phyloP scores from a whole-genome alignment of 129 eudicot genomes.

The Scalesia atractyloides region DNA sequence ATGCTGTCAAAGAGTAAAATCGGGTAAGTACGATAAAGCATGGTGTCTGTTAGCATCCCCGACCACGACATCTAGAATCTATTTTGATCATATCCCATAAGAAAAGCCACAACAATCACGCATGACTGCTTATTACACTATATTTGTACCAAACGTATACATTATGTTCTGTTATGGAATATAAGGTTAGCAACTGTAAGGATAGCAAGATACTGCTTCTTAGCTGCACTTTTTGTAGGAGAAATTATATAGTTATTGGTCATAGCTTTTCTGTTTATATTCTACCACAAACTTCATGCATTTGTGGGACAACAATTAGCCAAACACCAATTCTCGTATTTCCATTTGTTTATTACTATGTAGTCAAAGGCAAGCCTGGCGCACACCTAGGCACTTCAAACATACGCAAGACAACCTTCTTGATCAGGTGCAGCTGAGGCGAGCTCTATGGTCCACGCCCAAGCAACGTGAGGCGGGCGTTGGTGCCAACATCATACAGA shows the following conservation, averaged over 20 bases:
- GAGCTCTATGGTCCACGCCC: no score
- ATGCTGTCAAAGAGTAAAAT: not conserved
- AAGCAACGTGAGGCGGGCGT: no score
- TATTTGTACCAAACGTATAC: not conserved
- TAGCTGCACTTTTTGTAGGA: not conserved
- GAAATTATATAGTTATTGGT: not conserved
- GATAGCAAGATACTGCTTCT: not conserved
- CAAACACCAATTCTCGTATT: not conserved
- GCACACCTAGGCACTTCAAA: no score
- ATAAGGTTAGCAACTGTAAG: not conserved
- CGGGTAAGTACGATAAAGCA: not conserved
- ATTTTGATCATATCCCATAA: no score
- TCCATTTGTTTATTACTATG: conserved; percentile 1
- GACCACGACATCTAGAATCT: no score
- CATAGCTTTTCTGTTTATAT: not conserved
- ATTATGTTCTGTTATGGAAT: not conserved
- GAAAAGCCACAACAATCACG: no score
- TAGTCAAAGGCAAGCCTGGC: no score
- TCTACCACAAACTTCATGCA: no score
- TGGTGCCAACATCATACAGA: no score
- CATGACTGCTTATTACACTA: no score
- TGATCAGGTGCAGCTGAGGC: no score
- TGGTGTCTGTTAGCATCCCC: not conserved
- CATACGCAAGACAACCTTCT: no score
- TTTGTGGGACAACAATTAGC: not conserved